phyloP scores from a whole-genome alignment of 768 basidiomycete genomes.

The Tricholoma hemisulphureum region DNA sequence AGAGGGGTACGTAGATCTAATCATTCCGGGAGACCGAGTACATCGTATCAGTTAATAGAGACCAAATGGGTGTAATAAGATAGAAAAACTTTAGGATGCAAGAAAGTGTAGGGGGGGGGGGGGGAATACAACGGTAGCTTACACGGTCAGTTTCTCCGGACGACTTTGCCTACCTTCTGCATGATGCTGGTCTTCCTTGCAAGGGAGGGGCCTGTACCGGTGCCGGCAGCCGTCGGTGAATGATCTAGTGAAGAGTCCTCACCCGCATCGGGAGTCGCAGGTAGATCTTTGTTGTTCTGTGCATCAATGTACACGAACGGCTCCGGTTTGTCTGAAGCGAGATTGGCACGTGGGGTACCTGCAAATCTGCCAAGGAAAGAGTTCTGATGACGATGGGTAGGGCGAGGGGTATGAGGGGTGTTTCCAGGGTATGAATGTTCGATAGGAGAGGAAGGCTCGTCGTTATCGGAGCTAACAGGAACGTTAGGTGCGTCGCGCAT shows the following conservation, averaged over 20 bases:
- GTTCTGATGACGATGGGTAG: constrained; percentile 70
- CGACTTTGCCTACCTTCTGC: constrained; percentile 75
- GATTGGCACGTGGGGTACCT: constrained; percentile 28
- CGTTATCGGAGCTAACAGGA: constrained; percentile 54
- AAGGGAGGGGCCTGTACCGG: constrained; percentile 34
- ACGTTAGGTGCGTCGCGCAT: constrained; percentile 87
- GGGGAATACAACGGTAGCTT: background rate
- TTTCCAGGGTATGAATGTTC: constrained; percentile 20
- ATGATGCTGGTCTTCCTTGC: constrained; percentile 76
- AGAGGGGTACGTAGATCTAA: background rate
- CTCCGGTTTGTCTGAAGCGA: constrained; percentile 44
- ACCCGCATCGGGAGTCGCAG: constrained; percentile 33
- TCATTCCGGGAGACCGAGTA: constrained; percentile 6
- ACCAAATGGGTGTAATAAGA: constrained; percentile 9
- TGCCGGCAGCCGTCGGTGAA: constrained; percentile 16
- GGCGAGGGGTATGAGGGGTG: constrained; percentile 37
- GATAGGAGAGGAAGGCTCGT: constrained; percentile 41
- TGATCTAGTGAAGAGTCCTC: constrained; percentile 27
- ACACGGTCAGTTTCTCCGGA: constrained; percentile 51
- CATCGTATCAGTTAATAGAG: constrained; percentile 2
- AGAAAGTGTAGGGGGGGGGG: background rate
- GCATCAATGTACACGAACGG: constrained; percentile 68
- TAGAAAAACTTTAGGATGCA: background rate
- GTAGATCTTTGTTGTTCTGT: constrained; percentile 56
- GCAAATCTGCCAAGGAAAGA: constrained; percentile 77